Percentiles rank a stretch among this genome's conserved stretches.
phyloP scores from a whole-genome alignment of 768 basidiomycete genomes.

The Russula sp. region DNA sequence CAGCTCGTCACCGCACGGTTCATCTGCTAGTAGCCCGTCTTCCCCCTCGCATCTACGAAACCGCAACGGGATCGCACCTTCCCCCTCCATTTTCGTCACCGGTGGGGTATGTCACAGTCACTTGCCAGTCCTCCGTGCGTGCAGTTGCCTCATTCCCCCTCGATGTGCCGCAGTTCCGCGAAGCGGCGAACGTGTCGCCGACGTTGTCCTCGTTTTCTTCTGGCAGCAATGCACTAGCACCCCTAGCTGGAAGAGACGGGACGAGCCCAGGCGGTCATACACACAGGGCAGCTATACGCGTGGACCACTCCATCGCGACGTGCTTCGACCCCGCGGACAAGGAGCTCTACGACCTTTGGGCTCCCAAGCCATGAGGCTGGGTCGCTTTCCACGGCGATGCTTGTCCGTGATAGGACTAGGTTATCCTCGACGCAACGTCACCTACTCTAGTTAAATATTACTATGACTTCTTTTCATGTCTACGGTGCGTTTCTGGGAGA shows the following conservation, averaged over 20 bases:
- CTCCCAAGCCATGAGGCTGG: constrained; percentile 35
- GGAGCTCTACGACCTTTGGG: constrained; percentile 77
- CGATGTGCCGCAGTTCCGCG: constrained; percentile 6
- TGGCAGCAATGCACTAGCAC: neutral
- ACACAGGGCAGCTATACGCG: constrained; percentile 45
- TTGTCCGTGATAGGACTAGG: neutral
- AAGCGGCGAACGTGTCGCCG: constrained; percentile 15
- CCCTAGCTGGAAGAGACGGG: neutral
- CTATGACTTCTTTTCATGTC: neutral
- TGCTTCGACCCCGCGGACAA: constrained; percentile 73
- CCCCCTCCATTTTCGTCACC: constrained; percentile 12
- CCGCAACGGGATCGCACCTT: neutral
- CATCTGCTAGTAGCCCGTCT: neutral
- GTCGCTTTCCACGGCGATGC: neutral
- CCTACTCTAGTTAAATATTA: no score
- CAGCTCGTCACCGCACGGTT: neutral
- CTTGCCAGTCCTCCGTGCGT: neutral
- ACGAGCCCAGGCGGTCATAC: constrained; percentile 23
- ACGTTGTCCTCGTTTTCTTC: constrained; percentile 19
- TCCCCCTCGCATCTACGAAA: constrained; percentile 12
- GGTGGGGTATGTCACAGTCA: constrained; percentile 10
- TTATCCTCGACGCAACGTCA: neutral
- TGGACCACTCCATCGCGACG: constrained; percentile 61
- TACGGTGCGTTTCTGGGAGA: neutral
- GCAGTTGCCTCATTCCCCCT: neutral